Percentiles rank a stretch among this genome's conserved stretches.
Evolutionary conservation across 768 basidiomycete genomes (phyloP).

Genomic region (Mrakia gelida): DNA sequence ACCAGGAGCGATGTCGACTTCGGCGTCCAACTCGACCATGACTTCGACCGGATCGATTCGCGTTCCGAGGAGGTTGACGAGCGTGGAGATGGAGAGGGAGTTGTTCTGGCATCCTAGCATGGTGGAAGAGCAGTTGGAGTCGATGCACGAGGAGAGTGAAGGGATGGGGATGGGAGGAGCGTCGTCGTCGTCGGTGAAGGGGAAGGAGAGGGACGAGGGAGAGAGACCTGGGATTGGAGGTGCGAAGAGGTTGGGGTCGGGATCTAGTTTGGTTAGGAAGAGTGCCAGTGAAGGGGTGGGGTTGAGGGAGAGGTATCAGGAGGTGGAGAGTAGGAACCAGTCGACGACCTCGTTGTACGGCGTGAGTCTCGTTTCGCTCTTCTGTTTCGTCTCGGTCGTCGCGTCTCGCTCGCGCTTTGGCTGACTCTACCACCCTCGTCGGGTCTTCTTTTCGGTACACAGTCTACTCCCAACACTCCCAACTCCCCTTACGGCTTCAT

Average conservation of each 20-base stretch:
- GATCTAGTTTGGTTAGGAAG: constrained; percentile 7
- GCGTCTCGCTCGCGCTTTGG: not conserved
- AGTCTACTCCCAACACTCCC: constrained; percentile 12
- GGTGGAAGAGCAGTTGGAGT: not conserved
- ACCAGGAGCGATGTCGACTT: not conserved
- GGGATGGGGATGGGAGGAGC: not conserved
- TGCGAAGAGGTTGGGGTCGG: not conserved
- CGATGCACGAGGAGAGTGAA: not conserved
- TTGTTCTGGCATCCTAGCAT: constrained; percentile 19
- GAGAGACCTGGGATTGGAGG: constrained; percentile 6
- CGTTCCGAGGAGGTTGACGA: not conserved
- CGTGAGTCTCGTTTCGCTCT: not conserved
- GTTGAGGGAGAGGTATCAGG: constrained; percentile 12
- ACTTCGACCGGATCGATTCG: constrained; percentile 7
- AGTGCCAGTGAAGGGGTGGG: constrained; percentile 9
- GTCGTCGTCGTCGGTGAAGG: too few species aligned
- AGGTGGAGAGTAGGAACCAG: not conserved
- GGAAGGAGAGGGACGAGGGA: constrained; percentile 8
- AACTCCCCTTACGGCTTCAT: constrained; percentile 10
- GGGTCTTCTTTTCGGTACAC: too few species aligned
- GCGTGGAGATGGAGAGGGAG: constrained; percentile 17
- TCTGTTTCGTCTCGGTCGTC: not conserved
- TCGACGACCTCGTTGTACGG: not conserved
- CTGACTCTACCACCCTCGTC: not conserved
- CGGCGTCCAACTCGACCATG: constrained; percentile 3